Conservation (phyloP, 2,329 filamentous ascomycete species). For the Drechslera avenae region DNA sequence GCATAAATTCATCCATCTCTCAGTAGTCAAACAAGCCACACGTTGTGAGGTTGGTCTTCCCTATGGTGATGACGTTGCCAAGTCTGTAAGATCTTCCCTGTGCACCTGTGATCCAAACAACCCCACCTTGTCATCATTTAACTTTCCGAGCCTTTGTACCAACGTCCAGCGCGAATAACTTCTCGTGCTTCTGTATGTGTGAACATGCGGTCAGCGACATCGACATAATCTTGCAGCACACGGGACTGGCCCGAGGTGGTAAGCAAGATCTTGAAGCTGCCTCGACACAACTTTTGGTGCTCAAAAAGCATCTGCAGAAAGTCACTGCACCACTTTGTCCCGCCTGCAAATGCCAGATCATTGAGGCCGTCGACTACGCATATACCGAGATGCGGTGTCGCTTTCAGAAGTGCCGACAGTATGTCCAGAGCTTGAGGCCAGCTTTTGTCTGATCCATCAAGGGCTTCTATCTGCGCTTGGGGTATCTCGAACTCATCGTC, state of each 20-base stretch:
- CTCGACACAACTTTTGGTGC: not conserved
- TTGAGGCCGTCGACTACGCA: slow-evolving; percentile 5
- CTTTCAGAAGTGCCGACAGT: not conserved
- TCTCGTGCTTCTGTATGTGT: not conserved
- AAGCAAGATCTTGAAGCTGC: slow-evolving; percentile 7
- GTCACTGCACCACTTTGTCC: slow-evolving; percentile 1
- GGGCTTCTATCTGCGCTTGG: not conserved
- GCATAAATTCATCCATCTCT: no score
- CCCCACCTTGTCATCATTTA: no score
- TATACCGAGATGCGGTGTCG: slow-evolving; percentile 2
- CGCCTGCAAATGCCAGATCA: slow-evolving; percentile 2
- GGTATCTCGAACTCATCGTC: not conserved
- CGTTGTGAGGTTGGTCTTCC: no score
- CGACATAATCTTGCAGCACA: slow-evolving; percentile 6
- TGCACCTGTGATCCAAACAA: no score
- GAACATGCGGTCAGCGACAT: not conserved
- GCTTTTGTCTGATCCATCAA: slow-evolving; percentile 6
- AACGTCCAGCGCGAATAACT: not conserved
- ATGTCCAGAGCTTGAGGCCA: slow-evolving; percentile 6
- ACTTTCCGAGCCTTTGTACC: not conserved
- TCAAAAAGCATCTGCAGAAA: not conserved
- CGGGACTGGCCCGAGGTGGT: slow-evolving; percentile 8
- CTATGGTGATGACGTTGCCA: no score
- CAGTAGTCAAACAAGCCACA: no score
- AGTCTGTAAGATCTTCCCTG: no score